These are phyloP conservation scores for Pythium rishiriense DNA, from an alignment of 352 stramenopile genomes.

Conservation along the genomic window DNA sequence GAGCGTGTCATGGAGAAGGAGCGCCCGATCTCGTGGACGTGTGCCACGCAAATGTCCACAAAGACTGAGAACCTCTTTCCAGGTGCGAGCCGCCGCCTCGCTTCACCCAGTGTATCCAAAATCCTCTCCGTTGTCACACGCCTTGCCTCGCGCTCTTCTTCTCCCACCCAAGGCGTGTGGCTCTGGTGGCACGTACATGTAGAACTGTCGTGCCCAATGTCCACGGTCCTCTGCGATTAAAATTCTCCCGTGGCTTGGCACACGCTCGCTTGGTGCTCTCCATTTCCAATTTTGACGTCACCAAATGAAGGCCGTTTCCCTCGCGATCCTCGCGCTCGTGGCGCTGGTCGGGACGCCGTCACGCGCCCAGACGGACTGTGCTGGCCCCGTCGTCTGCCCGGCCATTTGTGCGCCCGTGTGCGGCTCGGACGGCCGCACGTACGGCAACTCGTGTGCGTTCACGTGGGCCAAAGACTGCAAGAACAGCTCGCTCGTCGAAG, in stretches of 20 bases:
- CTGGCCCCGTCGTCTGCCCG: constrained; percentile 19
- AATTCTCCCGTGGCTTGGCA: too few relatives aligned
- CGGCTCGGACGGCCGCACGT: constrained; percentile 44
- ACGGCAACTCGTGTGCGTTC: constrained; percentile 43
- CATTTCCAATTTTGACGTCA: too few relatives aligned
- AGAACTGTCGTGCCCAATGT: neutral
- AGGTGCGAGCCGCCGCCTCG: neutral
- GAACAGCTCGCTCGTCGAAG: constrained; percentile 27
- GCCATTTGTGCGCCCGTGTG: constrained; percentile 40
- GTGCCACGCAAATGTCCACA: too few relatives aligned
- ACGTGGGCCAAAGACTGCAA: constrained; percentile 32
- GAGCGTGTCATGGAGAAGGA: too few relatives aligned
- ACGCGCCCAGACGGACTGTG: neutral
- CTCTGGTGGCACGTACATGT: neutral
- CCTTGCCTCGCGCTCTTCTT: neutral
- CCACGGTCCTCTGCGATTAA: too few relatives aligned
- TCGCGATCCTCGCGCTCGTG: too few relatives aligned
- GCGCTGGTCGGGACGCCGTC: neutral
- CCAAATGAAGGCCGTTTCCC: neutral
- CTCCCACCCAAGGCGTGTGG: neutral
- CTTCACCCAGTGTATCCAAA: neutral
- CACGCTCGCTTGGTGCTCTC: too few relatives aligned
- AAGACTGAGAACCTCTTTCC: too few relatives aligned
- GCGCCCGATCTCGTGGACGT: too few relatives aligned
- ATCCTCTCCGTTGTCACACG: neutral